Evolutionary conservation across 805 yeast species (phyloP), one percentile per base, ranked within the genome.

Genomic region (Wickerhamiella kurtzmanii): DNA sequence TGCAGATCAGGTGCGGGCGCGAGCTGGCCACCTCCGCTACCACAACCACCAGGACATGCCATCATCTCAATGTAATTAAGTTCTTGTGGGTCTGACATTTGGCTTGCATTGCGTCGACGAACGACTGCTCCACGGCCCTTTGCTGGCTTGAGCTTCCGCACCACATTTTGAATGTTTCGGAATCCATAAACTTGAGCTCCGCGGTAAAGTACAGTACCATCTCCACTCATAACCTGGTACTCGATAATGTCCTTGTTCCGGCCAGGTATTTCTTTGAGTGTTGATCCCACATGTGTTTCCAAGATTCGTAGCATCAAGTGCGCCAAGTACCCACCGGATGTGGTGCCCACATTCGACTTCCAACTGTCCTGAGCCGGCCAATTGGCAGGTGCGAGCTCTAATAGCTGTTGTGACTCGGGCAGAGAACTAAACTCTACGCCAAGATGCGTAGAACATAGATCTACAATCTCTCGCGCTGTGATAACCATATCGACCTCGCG

Each of bases 11-110:
- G 61, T n/a, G 65, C 64, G 11, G 62, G 70, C 3, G 75, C 71
- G 17, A 86, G 73, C 56, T 87, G 88, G 0, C 98, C 98, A 19
- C 98, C 97, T 9, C 98, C 98, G 58, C 89, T 92, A 48, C 88
- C 83, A 59, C 97, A 92, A 1, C 98, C 98, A 22, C 85, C 87
- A 4, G 98, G 98, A 62, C 98, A 92, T 0, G 98, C 98, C 96
- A 87, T 89, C 41, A 92, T 82, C 58, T 92, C 98, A 4, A 89
- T 83, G 55, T 82, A 84, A 51, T 85, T 92, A 55, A 83, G 79
- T 37, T 67, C 69, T 28, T 74, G 63, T 0, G 89, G 82, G 49
- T 83, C 88, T 0, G 78, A 79, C 1, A 54, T 67, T 36, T 21
- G 6, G 16, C 47, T 53, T 4, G 57, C 37, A 40, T 61, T 54